Conservation (phyloP, 2,329 filamentous ascomycete species). For the Neofusicoccum umdonicola region DNA sequence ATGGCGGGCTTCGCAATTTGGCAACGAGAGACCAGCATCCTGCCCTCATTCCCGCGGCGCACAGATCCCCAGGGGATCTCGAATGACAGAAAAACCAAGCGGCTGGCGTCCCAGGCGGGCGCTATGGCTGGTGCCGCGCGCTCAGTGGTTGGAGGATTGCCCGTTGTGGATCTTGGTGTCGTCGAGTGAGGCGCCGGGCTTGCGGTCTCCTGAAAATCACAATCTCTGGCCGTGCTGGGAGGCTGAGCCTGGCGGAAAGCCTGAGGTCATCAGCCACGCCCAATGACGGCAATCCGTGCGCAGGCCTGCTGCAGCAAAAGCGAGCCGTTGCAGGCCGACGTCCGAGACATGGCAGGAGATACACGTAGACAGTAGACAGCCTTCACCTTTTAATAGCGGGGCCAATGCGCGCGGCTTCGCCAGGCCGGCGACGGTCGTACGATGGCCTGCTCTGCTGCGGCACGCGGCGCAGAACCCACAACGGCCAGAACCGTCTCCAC, state of each 20-base stretch:
- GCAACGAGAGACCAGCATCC: constrained; percentile 2
- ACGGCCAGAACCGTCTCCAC: too few species aligned
- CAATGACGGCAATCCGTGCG: not conserved
- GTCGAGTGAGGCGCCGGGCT: not conserved
- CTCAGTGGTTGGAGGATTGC: not conserved
- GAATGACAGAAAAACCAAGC: constrained; percentile 2
- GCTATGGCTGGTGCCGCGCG: not conserved
- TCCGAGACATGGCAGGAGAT: constrained; percentile 15
- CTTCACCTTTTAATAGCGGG: not conserved
- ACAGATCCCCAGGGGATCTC: constrained; percentile 1
- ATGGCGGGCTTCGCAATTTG: constrained; percentile 1
- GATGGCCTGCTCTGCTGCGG: not conserved
- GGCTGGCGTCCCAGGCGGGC: not conserved
- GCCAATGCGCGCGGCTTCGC: not conserved
- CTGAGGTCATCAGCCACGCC: constrained; percentile 13
- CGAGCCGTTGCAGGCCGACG: constrained; percentile 2
- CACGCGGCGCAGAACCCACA: not conserved
- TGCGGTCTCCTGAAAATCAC: constrained; percentile 11
- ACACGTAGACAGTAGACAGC: constrained; percentile 4
- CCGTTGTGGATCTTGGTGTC: constrained; percentile 8
- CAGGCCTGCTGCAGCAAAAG: not conserved
- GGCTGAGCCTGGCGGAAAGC: not conserved
- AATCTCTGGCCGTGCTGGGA: constrained; percentile 6
- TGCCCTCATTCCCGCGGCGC: constrained; percentile 4
- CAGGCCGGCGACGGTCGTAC: not conserved